Conservation (phyloP, 1,139 yeast genomes). For the Candida sp. region DNA sequence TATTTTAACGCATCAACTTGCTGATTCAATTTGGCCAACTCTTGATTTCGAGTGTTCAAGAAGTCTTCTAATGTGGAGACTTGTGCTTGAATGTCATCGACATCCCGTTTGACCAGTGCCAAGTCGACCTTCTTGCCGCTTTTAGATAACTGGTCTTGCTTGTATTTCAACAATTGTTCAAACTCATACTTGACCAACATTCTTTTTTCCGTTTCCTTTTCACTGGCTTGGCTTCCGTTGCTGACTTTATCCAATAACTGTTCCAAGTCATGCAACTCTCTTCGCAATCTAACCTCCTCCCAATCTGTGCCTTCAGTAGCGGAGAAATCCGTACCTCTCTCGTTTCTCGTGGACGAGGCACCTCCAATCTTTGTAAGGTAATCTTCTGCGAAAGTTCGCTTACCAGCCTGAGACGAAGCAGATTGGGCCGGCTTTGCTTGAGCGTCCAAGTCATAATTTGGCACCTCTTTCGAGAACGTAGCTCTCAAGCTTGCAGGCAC, state of each 20-base stretch:
- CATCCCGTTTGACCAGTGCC: constrained; percentile 54
- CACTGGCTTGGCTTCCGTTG: constrained; percentile 40
- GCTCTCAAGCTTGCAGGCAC: constrained; percentile 95
- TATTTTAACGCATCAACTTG: constrained; percentile 38
- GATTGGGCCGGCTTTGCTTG: constrained; percentile 42
- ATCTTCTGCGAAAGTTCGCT: constrained; percentile 41
- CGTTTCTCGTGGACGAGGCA: constrained; percentile 49
- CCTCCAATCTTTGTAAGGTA: constrained; percentile 47
- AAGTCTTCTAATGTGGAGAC: constrained; percentile 64
- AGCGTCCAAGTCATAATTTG: constrained; percentile 67
- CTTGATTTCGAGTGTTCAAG: constrained; percentile 52
- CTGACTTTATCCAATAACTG: constrained; percentile 63
- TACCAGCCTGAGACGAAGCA: constrained; percentile 15
- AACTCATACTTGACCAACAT: constrained; percentile 64
- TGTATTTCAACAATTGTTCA: constrained; percentile 80
- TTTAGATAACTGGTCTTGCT: constrained; percentile 41
- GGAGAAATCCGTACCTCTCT: constrained; percentile 76
- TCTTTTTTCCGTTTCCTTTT: constrained; percentile 33
- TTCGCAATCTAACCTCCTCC: constrained; percentile 86
- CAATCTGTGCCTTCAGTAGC: constrained; percentile 78
- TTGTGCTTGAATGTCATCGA: constrained; percentile 68
- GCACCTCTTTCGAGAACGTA: constrained; percentile 85
- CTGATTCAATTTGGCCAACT: constrained; percentile 48
- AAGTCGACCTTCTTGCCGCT: constrained; percentile 27
- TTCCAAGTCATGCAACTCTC: constrained; percentile 79